These are phyloP conservation scores for Boechera stricta DNA, from an alignment of 345 rosid species.

Conservation along the genomic window DNA sequence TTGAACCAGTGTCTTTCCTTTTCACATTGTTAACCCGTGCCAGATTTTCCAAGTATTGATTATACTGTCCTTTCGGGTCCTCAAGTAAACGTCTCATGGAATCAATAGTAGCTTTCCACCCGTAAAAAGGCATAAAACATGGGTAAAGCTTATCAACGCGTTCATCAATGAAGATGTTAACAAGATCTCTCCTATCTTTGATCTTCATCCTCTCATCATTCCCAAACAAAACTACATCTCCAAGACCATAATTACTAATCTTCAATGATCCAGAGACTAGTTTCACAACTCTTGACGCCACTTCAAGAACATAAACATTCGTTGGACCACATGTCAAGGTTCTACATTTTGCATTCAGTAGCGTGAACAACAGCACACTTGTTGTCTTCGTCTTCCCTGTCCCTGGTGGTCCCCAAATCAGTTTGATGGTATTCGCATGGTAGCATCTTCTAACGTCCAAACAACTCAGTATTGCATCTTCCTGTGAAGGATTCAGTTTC, in stretches of 20 bases:
- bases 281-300: conserved; percentile 47
- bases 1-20: conserved; percentile 5
- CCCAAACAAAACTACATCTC: conserved; percentile 55
- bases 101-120: conserved; percentile 44
- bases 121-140: conserved; percentile 44
- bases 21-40: neutral
- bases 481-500: conserved; percentile 51
- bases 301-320: conserved; percentile 50
- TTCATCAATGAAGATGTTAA: conserved; percentile 48
- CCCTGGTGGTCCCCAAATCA: conserved; percentile 66
- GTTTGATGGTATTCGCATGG: conserved; percentile 42
- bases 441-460: conserved; percentile 32
- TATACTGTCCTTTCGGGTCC: conserved; percentile 26
- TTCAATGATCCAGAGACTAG: conserved; percentile 30
- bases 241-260: conserved; percentile 45
- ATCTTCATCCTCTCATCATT: conserved; percentile 46
- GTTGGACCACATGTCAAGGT: conserved; percentile 58
- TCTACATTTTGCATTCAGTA: conserved; percentile 48
- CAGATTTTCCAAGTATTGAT: conserved; percentile 22
- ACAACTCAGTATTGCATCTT: conserved; percentile 47
- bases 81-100: conserved; percentile 46
- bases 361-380: conserved; percentile 42
- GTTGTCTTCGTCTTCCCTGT: conserved; percentile 60
- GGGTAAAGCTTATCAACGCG: conserved; percentile 45
- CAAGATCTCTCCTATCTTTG: conserved; percentile 44